phyloP scores from a whole-genome alignment of 1,139 yeast genomes.

The Blastobotrys serpentis region DNA sequence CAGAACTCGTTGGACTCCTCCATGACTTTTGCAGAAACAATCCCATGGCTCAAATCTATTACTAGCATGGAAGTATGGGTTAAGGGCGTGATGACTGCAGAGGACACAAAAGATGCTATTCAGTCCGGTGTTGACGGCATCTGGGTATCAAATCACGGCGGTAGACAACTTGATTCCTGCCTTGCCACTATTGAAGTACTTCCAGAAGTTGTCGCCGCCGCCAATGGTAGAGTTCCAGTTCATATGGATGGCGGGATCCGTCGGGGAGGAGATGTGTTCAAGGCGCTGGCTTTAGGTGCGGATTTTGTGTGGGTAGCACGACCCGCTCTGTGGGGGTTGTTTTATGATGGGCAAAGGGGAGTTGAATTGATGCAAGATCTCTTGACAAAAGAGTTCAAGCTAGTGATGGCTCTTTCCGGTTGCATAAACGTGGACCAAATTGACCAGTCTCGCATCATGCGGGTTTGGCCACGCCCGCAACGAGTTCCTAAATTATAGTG shows the following conservation, averaged over 20 bases:
- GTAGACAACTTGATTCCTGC: slow-evolving; percentile 63
- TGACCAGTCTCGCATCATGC: slow-evolving; percentile 4
- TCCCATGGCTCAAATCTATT: slow-evolving; percentile 41
- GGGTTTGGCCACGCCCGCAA: slow-evolving; percentile 14
- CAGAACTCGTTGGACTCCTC: slow-evolving; percentile 62
- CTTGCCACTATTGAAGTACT: slow-evolving; percentile 62
- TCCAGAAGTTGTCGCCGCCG: slow-evolving; percentile 55
- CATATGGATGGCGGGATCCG: slow-evolving; percentile 68
- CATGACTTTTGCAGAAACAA: slow-evolving; percentile 58
- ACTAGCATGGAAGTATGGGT: slow-evolving; percentile 41
- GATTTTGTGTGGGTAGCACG: slow-evolving; percentile 70
- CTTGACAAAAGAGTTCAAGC: slow-evolving; percentile 34
- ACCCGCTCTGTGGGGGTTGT: slow-evolving; percentile 65
- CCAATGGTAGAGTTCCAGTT: slow-evolving; percentile 51
- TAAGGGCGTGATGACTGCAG: slow-evolving; percentile 63
- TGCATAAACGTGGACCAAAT: slow-evolving; percentile 3
- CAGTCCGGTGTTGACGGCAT: slow-evolving; percentile 60
- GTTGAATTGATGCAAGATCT: slow-evolving; percentile 42
- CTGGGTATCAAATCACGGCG: slow-evolving; percentile 68
- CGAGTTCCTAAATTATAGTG: neutral
- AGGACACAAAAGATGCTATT: slow-evolving; percentile 57
- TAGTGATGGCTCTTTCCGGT: slow-evolving; percentile 37
- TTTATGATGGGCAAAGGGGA: slow-evolving; percentile 64
- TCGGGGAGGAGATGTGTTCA: slow-evolving; percentile 62
- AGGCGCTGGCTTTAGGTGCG: slow-evolving; percentile 68